A percentile compares a stretch with the other conserved stretches of the same genome.
Evolutionary conservation across 148 eudicot genomes (phyloP).

Genomic region (Nepenthes gracilis): DNA sequence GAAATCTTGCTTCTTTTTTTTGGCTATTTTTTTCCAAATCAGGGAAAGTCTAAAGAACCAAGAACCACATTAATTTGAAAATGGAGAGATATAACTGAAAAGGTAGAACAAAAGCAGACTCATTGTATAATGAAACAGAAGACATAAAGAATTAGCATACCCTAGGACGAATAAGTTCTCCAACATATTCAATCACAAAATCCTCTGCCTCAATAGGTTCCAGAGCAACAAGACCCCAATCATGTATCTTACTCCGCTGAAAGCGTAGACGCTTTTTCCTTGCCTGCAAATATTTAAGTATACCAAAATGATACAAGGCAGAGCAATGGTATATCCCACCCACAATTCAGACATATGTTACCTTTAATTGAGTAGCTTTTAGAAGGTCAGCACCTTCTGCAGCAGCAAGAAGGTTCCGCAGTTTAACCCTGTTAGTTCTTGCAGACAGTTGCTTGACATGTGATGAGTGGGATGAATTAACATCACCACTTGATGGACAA

Average conservation of each 20-base stretch:
- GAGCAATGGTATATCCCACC: background rate
- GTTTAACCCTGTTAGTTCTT: conserved; percentile 85
- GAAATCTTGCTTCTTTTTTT: background rate
- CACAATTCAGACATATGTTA: conserved; percentile 10
- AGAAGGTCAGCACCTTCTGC: conserved; percentile 95
- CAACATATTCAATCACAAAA: conserved; percentile 98
- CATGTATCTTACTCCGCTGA: conserved; percentile 95
- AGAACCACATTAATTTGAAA: too few species aligned
- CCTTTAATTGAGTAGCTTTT: conserved; percentile 92
- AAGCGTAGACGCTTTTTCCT: conserved; percentile 88
- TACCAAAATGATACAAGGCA: background rate
- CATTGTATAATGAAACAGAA: too few species aligned
- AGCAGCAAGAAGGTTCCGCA: conserved; percentile 93
- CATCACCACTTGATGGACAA: conserved; percentile 28
- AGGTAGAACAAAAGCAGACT: too few species aligned
- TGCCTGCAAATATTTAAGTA: conserved; percentile 36
- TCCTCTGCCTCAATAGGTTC: conserved; percentile 98
- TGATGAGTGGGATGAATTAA: conserved; percentile 27
- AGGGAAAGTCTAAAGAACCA: too few species aligned
- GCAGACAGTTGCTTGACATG: conserved; percentile 73
- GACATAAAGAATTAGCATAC: conserved; percentile 23
- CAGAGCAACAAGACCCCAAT: conserved; percentile 94
- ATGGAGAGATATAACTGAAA: too few species aligned
- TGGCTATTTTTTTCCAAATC: background rate
- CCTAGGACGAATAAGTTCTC: conserved; percentile 90